phyloP scores from a whole-genome alignment of 805 yeast genomes.

The Torulaspora franciscae region DNA sequence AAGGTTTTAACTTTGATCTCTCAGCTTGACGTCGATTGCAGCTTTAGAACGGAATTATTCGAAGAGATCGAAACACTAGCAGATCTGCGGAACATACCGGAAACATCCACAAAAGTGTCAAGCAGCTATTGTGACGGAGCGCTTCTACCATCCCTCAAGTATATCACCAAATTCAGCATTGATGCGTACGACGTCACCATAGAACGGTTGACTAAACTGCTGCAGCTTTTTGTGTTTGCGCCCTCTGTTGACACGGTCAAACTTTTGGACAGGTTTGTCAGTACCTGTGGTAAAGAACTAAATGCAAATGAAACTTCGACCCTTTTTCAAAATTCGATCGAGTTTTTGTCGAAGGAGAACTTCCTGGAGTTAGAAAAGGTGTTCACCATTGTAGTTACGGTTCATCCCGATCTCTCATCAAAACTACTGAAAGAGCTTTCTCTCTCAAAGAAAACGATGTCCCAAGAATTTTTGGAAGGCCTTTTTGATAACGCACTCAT shows the following conservation, averaged over 20 bases:
- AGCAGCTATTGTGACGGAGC: slow-evolving; percentile 20
- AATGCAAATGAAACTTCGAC: slow-evolving; percentile 10
- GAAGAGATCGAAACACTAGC: slow-evolving; percentile 22
- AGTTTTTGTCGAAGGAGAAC: slow-evolving; percentile 23
- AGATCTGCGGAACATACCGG: slow-evolving; percentile 17
- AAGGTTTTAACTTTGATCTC: slow-evolving; percentile 15
- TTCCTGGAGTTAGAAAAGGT: slow-evolving; percentile 42
- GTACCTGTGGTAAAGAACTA: slow-evolving; percentile 10
- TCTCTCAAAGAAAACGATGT: slow-evolving; percentile 47
- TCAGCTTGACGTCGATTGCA: not conserved
- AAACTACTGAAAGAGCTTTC: slow-evolving; percentile 45
- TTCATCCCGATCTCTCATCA: slow-evolving; percentile 41
- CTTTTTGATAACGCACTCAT: slow-evolving; percentile 18
- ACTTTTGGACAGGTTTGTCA: slow-evolving; percentile 22
- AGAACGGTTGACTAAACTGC: slow-evolving; percentile 4
- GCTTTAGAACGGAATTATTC: slow-evolving; percentile 12
- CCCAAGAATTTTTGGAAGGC: slow-evolving; percentile 45
- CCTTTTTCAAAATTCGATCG: slow-evolving; percentile 23
- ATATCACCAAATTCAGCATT: slow-evolving; percentile 9
- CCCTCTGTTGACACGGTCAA: slow-evolving; percentile 14
- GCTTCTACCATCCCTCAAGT: slow-evolving; percentile 23
- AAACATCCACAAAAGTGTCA: slow-evolving; percentile 20
- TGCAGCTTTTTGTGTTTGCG: slow-evolving; percentile 16
- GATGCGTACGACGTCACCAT: not conserved
- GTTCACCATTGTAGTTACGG: slow-evolving; percentile 40